Evolutionary conservation across 2,329 filamentous ascomycete species (phyloP).

Genomic region (Cytospora chrysosperma): DNA sequence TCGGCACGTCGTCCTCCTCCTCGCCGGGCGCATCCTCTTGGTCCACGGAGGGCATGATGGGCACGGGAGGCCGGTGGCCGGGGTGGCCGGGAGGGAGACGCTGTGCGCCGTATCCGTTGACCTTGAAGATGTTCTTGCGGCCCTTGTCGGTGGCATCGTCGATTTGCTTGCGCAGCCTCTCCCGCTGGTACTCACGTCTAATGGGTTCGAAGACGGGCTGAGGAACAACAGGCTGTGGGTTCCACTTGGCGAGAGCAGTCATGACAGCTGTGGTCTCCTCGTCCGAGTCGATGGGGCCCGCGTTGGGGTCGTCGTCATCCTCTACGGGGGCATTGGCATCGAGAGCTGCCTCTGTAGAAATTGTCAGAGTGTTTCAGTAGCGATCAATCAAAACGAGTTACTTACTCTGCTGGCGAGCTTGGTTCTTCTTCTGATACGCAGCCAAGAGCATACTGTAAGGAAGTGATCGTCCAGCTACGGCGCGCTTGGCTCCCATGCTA

Average conservation of each 20-base stretch:
- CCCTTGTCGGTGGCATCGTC: conserved; percentile 66
- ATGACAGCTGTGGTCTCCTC: conserved; percentile 92
- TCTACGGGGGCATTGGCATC: conserved; percentile 90
- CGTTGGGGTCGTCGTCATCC: conserved; percentile 78
- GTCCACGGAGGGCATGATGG: conserved; percentile 37
- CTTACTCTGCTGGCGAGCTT: conserved; percentile 94
- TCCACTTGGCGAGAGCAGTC: conserved; percentile 72
- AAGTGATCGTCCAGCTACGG: conserved; percentile 79
- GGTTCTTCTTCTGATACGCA: conserved; percentile 95
- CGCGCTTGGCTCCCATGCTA: conserved; percentile 90
- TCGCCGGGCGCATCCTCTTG: conserved; percentile 60
- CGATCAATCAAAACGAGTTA: conserved; percentile 27
- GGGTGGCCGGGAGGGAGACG: conserved; percentile 51
- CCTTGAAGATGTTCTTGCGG: conserved; percentile 63
- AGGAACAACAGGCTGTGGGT: conserved; percentile 73
- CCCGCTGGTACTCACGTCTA: conserved; percentile 61
- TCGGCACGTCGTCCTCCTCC: conserved; percentile 42
- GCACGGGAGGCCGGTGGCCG: conserved; percentile 29
- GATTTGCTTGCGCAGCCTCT: conserved; percentile 63
- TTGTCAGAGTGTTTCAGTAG: background rate
- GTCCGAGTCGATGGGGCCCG: conserved; percentile 84
- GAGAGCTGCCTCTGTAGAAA: conserved; percentile 74
- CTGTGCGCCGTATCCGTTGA: conserved; percentile 56
- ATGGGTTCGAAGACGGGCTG: conserved; percentile 63
- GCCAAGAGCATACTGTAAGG: conserved; percentile 91